These are phyloP conservation scores for Kodamaea lidongshanica DNA, from an alignment of 805 yeast genomes.

Conservation along the genomic window DNA sequence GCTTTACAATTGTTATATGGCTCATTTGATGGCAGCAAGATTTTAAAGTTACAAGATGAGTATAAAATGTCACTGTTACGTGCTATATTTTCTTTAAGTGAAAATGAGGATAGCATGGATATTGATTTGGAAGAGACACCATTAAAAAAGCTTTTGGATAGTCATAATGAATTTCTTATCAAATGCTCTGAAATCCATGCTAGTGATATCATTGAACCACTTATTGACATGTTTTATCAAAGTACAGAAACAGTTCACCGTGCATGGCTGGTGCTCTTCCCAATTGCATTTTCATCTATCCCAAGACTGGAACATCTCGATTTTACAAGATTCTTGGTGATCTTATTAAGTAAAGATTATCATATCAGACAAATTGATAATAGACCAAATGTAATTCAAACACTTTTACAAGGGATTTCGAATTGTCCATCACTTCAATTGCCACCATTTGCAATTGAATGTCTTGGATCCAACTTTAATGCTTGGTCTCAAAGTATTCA, in stretches of 20 bases:
- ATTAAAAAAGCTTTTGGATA: constrained; percentile 17
- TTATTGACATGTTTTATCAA: constrained; percentile 75
- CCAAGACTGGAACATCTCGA: constrained; percentile 78
- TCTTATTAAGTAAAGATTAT: constrained; percentile 80
- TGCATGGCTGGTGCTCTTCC: constrained; percentile 82
- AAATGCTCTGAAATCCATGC: constrained; percentile 36
- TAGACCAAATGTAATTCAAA: constrained; percentile 81
- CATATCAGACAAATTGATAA: constrained; percentile 85
- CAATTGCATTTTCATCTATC: constrained; percentile 67
- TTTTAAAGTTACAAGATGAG: constrained; percentile 42
- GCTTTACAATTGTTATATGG: constrained; percentile 84
- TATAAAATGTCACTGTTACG: constrained; percentile 49
- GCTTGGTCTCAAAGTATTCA: constrained; percentile 89
- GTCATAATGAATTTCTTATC: constrained; percentile 27
- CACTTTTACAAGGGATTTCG: constrained; percentile 78
- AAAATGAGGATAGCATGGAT: constrained; percentile 10
- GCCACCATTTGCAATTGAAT: constrained; percentile 92
- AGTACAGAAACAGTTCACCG: constrained; percentile 72
- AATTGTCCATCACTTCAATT: constrained; percentile 65
- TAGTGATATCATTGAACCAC: constrained; percentile 58
- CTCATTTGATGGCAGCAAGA: constrained; percentile 52
- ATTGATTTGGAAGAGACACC: constrained; percentile 11
- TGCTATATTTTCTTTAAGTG: constrained; percentile 27
- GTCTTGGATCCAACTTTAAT: constrained; percentile 77
- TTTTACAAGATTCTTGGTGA: constrained; percentile 73